Evolutionary conservation across 1,284 basidiomycete species (phyloP).

Genomic region (Sparassis latifolia): DNA sequence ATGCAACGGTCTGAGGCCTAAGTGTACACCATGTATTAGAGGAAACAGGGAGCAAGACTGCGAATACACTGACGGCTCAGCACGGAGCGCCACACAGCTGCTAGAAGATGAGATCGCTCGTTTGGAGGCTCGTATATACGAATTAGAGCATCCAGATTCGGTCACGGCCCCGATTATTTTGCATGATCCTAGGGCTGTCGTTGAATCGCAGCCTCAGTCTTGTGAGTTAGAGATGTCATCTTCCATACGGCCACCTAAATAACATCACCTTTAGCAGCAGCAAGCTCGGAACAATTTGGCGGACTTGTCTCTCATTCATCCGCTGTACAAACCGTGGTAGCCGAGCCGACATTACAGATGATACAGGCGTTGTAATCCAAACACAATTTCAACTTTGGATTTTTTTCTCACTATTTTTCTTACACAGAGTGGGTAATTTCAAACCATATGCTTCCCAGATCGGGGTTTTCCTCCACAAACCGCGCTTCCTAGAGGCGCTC

Average conservation of each 20-base stretch:
- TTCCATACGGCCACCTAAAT: not conserved
- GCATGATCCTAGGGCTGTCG: slow-evolving; percentile 7
- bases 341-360: no score
- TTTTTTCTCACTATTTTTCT: not conserved
- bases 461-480: slow-evolving; percentile 30
- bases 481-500: slow-evolving; percentile 12
- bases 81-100: slow-evolving; percentile 23
- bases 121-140: slow-evolving; percentile 22
- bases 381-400: no score
- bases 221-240: slow-evolving; percentile 6
- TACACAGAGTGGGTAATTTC: slow-evolving; percentile 29
- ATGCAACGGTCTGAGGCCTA: slow-evolving; percentile 21
- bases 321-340: no score
- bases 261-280: no score
- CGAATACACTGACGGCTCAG: slow-evolving; percentile 26
- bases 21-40: slow-evolving; percentile 18
- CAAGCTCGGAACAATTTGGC: no score
- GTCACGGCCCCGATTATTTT: slow-evolving; percentile 14
- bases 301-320: no score
- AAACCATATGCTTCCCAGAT: slow-evolving; percentile 26
- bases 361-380: no score
- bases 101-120: slow-evolving; percentile 25
- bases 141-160: slow-evolving; percentile 20
- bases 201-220: not conserved
- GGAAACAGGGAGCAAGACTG: slow-evolving; percentile 24